Base-by-base conservation (phyloP, 1,284 basidiomycete species). In the Testicularia cyperi region DNA sequence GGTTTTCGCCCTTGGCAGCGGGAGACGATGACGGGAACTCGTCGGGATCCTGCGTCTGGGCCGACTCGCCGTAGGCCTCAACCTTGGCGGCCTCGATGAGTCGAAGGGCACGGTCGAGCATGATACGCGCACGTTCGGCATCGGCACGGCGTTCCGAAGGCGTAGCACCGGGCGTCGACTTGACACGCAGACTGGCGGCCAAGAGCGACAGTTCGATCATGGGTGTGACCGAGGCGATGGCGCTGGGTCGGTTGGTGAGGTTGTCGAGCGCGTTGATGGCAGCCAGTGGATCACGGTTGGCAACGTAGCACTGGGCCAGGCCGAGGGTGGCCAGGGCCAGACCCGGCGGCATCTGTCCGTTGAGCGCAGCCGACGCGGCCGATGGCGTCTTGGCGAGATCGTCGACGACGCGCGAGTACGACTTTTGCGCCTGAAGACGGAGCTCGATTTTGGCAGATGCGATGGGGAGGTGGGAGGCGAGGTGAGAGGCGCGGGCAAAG, bases 251-350 rank as follows among this genome's bases (percentile, higher is more conserved):
- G 5, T 40, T 22, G 9, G 69, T 62, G 43, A 72, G 58, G 2
- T 32, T 46, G 8, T 74, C 72, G 31, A 72, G 64, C 20, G 72
- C 68, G 42, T 64, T 64, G 29, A 60, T 60, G 15, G 72, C 72
- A 5, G 68, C 67, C 7, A 70, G 53, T 20, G 45, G 41, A 29
- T 72, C 70, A 18, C 64, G 55, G 19, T 65, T 62, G 15, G 54
- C 47, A 25, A 71, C 44, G 43, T 75, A 69, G 23, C 72, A 62
- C 46, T 76, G 74, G 15, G 74, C 72, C 0, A 71, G 48, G 32
- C 71, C 67, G n/a, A 76, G 54, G 3, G 63, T 52, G n/a, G 72
- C 65, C 25, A 74, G 58, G 26, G 71, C 69, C 4, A 60, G 54
- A 33, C 35, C 62, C 19, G 58, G 56, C 9, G 58, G 38, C 9